Evolutionary conservation across 2,329 filamentous ascomycete genomes (phyloP).

Genomic region (Xylaria sp.): DNA sequence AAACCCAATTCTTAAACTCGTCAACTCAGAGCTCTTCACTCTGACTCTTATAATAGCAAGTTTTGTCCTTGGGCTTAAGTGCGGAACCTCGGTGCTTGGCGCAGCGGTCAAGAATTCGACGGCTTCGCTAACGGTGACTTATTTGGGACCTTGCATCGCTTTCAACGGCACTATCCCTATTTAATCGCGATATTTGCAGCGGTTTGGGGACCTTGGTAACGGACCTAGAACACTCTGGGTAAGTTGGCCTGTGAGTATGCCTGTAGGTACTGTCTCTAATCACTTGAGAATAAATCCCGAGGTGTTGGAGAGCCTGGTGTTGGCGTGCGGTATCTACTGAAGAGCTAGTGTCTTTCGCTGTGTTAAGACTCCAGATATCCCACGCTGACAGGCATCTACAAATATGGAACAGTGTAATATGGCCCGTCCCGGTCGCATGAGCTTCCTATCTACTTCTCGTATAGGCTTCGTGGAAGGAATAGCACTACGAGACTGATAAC

Average conservation of each 20-base stretch:
- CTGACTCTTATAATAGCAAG: background rate
- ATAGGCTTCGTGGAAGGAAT: too few species aligned
- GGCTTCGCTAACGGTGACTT: slow-evolving; percentile 38
- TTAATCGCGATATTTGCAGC: background rate
- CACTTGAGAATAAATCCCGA: too few species aligned
- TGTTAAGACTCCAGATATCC: too few species aligned
- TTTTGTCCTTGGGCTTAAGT: slow-evolving; percentile 56
- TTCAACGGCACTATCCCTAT: slow-evolving; percentile 38
- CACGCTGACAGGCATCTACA: background rate
- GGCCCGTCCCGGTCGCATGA: background rate
- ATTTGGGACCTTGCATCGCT: slow-evolving; percentile 41
- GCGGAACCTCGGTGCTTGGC: slow-evolving; percentile 51
- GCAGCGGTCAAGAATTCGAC: slow-evolving; percentile 42
- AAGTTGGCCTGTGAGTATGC: too few species aligned
- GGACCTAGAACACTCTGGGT: too few species aligned
- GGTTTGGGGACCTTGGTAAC: background rate
- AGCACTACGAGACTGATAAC: too few species aligned
- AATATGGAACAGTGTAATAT: background rate
- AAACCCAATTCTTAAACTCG: background rate
- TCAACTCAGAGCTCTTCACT: background rate
- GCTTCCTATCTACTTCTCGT: background rate
- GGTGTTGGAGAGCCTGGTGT: too few species aligned
- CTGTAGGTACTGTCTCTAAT: too few species aligned
- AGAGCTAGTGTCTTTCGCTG: too few species aligned
- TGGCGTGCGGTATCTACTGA: too few species aligned